Conservation (phyloP, 2,329 filamentous ascomycete genomes). For the Neonectria magnoliae region DNA sequence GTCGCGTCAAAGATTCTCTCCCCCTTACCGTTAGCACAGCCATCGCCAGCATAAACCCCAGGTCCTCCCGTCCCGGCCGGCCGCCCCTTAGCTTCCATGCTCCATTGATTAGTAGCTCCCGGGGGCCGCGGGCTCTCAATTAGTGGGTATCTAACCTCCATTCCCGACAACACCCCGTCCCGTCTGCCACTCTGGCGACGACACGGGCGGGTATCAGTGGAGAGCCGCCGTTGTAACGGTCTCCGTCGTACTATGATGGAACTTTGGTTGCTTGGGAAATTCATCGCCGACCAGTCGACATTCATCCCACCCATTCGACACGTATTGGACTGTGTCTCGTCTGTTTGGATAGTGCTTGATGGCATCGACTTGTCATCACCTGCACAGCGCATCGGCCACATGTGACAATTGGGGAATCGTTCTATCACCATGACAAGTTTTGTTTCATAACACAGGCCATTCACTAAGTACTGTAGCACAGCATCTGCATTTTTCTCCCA, state of each 20-base stretch:
- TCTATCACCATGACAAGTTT: neutral
- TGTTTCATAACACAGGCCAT: neutral
- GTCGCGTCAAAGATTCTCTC: neutral
- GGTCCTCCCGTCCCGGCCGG: neutral
- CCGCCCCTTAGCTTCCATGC: neutral
- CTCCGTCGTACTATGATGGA: neutral
- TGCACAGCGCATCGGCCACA: neutral
- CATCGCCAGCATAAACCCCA: neutral
- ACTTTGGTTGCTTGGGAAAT: neutral
- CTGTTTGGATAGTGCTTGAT: neutral
- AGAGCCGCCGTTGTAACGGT: neutral
- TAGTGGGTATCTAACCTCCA: neutral
- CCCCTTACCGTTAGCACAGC: neutral
- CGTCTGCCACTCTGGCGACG: neutral
- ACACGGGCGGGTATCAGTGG: slow-evolving; percentile 2
- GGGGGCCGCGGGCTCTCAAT: neutral
- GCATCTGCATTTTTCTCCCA: neutral
- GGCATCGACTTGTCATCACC: neutral
- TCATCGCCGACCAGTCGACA: neutral
- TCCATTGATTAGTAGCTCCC: neutral
- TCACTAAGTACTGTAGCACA: neutral
- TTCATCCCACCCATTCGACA: neutral
- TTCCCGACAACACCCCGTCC: neutral
- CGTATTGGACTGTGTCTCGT: neutral
- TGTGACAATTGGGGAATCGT: neutral